Conservation (phyloP, 2,329 filamentous ascomycete species). For the Reticulascus tulasneorum region DNA sequence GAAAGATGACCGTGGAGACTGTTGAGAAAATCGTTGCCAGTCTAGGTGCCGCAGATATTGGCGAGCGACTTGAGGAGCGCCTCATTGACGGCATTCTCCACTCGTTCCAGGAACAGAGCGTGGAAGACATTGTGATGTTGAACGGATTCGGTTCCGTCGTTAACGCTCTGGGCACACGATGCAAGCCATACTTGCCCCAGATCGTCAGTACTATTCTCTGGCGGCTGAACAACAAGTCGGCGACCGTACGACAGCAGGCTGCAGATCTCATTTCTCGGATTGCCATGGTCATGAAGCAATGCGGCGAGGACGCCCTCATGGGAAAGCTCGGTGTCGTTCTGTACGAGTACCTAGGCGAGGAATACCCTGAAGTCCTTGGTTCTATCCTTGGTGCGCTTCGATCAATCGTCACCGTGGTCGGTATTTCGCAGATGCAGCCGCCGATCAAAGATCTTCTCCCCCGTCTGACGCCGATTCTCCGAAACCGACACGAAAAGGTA, state of each 20-base stretch:
- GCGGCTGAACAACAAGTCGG: constrained; percentile 96
- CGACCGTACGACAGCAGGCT: constrained; percentile 93
- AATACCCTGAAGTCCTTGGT: constrained; percentile 95
- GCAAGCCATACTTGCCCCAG: constrained; percentile 94
- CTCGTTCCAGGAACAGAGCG: constrained; percentile 96
- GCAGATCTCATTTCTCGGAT: constrained; percentile 96
- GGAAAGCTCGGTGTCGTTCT: constrained; percentile 91
- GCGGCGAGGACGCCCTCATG: constrained; percentile 92
- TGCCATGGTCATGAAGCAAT: constrained; percentile 98
- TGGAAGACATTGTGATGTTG: constrained; percentile 92
- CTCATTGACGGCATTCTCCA: constrained; percentile 93
- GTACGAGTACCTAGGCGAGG: constrained; percentile 97
- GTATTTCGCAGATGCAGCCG: constrained; percentile 97
- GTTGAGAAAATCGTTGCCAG: constrained; percentile 94
- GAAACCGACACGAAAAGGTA: constrained; percentile 98
- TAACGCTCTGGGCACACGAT: constrained; percentile 86
- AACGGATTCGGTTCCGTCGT: constrained; percentile 98
- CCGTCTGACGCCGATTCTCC: constrained; percentile 92
- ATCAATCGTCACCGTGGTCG: constrained; percentile 95
- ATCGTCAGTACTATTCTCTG: constrained; percentile 96
- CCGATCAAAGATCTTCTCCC: constrained; percentile 95
- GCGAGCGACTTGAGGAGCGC: constrained; percentile 85
- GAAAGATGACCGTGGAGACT: constrained; percentile 98
- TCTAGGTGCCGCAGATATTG: constrained; percentile 89
- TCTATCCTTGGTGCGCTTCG: constrained; percentile 93